Conservation (phyloP, 1,139 yeast genomes). For the Saccharomyces hybrid region DNA sequence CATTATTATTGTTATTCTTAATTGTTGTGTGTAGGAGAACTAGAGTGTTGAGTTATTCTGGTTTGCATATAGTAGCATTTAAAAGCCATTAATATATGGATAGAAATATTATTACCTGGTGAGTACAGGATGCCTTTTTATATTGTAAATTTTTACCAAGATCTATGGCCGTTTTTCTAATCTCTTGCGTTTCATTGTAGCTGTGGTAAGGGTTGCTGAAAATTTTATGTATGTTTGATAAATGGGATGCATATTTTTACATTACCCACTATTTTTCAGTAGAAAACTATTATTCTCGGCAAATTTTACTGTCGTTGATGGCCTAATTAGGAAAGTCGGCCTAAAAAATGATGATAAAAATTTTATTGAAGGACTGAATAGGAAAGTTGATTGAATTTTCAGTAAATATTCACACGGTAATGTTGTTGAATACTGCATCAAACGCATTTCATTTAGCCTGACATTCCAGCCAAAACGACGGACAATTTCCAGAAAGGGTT, state of each 20-base stretch:
- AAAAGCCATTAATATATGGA: neutral
- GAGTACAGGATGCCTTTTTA: neutral
- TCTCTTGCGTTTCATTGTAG: neutral
- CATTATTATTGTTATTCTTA: neutral
- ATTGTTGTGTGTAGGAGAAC: neutral
- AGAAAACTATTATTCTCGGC: neutral
- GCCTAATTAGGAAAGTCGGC: neutral
- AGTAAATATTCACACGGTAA: neutral
- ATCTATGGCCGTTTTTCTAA: neutral
- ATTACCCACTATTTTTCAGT: neutral
- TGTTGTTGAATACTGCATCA: neutral
- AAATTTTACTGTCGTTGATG: neutral
- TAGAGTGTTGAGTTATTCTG: neutral
- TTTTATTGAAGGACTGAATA: neutral
- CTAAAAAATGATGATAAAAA: constrained; percentile 1
- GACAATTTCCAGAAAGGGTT: too few species aligned
- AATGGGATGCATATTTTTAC: neutral
- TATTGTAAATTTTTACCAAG: neutral
- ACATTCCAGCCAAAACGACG: neutral
- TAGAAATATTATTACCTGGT: neutral
- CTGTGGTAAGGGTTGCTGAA: neutral
- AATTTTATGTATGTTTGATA: neutral
- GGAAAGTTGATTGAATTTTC: neutral
- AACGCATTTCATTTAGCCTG: neutral
- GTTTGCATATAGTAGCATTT: neutral